Evolutionary conservation across 2,329 filamentous ascomycete species (phyloP), one percentile per base, ranked within the genome.

Genomic region (Clonostachys sp.): DNA sequence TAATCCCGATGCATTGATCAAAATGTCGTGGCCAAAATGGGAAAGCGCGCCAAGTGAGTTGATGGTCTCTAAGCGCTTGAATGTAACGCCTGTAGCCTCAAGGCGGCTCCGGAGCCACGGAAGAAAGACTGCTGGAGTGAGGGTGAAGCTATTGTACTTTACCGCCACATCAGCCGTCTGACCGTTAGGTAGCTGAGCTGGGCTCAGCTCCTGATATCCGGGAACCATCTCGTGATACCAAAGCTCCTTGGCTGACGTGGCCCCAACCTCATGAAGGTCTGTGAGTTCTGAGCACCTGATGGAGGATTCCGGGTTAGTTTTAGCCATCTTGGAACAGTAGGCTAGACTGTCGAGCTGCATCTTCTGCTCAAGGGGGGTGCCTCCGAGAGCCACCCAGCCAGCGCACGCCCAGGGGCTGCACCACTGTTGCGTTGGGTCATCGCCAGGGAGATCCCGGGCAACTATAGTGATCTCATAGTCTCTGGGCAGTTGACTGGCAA

Each of bases 371-470:
- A 12, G 7, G 13, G 14, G 30, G 3, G 20, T 47, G 12, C 41
- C 36, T 41, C 50, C 45, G 33, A 59, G 52, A 6, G 58, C 55
- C 8, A 64, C 51, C 49, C 55, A 64, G 40, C 53, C 53, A 9
- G 58, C 63, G n/a, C 63, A 62, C 1, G 64, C 63, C 57, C 58
- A 65, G 6, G 61, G 62, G 45, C 60, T 63, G 1, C 60, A 57
- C 61, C 62, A 66, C n/a, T 54, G 52, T 1, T 52, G 47, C 30
- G 48, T 50, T 17, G 54, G 42, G 9, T 45, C 35, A 46, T 64
- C 62, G 5, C 60, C 61, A 12, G 61, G 60, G 33, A 66, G 52
- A 49, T 65, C 51, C 18, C 56, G 51, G 12, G 60, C 64, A 16
- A 63, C 53, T 35, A 66, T 59, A n/a, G 62, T 66, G 14, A 66